Evolutionary conservation across 2,329 filamentous ascomycete genomes (phyloP).

Genomic region (Didymella lethalis): DNA sequence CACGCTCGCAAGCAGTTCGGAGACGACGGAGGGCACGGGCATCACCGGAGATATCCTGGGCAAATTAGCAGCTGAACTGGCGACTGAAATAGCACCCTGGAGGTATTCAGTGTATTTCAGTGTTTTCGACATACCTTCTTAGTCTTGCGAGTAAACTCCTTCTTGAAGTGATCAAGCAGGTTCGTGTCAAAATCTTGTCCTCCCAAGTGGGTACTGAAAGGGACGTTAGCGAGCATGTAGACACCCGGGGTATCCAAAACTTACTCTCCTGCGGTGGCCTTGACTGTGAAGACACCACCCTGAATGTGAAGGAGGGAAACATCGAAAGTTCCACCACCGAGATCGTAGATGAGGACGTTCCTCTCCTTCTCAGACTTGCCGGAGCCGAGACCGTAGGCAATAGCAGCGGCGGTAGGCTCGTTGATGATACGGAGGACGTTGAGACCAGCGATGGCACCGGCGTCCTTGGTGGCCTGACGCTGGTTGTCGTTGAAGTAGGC

Average conservation of each 20-base stretch:
- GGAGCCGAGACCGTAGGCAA: slow-evolving; percentile 95
- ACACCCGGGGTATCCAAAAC: too few species aligned
- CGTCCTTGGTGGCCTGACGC: slow-evolving; percentile 99
- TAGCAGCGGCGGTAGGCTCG: slow-evolving; percentile 97
- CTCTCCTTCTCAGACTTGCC: slow-evolving; percentile 98
- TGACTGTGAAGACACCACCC: slow-evolving; percentile 98
- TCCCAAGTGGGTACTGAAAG: slow-evolving; percentile 77
- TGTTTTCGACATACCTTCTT: slow-evolving; percentile 32
- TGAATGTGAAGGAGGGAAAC: slow-evolving; percentile 98
- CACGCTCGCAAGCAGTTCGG: slow-evolving; percentile 97
- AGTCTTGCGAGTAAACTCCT: slow-evolving; percentile 85
- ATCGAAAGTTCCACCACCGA: slow-evolving; percentile 99
- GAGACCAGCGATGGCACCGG: slow-evolving; percentile 94
- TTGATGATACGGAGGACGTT: slow-evolving; percentile 99
- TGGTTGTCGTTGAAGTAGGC: slow-evolving; percentile 99
- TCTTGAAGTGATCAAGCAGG: slow-evolving; percentile 95
- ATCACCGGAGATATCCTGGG: slow-evolving; percentile 73
- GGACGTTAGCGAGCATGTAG: too few species aligned
- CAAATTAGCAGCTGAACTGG: slow-evolving; percentile 37
- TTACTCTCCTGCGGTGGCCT: slow-evolving; percentile 90
- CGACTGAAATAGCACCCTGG: neutral
- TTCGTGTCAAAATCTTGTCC: slow-evolving; percentile 97
- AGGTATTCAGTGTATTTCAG: neutral
- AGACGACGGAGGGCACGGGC: slow-evolving; percentile 94
- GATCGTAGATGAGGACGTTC: slow-evolving; percentile 99